These are phyloP conservation scores for Luzula sylvatica DNA, from an alignment of 176 grass and related monocot species.

Conservation along the genomic window DNA sequence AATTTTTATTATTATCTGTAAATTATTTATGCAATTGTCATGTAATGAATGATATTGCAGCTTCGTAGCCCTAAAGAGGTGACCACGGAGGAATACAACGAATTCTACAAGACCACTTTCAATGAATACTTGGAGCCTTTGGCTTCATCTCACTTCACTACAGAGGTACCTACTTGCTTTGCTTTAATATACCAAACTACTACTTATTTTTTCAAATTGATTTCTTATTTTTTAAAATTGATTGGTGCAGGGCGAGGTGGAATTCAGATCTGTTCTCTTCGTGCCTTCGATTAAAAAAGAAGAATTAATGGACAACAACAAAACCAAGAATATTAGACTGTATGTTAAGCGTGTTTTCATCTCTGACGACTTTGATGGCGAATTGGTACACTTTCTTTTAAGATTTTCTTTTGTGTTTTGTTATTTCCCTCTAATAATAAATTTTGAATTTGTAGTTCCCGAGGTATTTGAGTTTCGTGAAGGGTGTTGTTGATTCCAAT, in stretches of 20 bases:
- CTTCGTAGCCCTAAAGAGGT: constrained; percentile 83
- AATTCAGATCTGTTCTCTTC: constrained; percentile 96
- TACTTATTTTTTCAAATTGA: neutral
- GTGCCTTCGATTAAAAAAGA: constrained; percentile 80
- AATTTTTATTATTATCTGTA: constrained; percentile 8
- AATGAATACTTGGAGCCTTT: constrained; percentile 79
- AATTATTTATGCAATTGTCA: neutral
- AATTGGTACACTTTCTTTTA: constrained; percentile 41
- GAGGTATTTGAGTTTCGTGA: constrained; percentile 97
- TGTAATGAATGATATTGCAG: constrained; percentile 21
- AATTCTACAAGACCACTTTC: constrained; percentile 96
- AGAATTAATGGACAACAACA: constrained; percentile 62
- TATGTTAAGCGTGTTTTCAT: constrained; percentile 97
- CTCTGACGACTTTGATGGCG: constrained; percentile 93
- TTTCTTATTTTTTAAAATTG: constrained; percentile 4
- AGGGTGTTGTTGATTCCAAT: constrained; percentile 96
- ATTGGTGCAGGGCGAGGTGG: constrained; percentile 77
- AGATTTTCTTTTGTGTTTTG: constrained; percentile 8
- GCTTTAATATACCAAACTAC: too few relatives aligned
- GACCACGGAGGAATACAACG: constrained; percentile 86
- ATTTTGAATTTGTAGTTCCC: constrained; percentile 56
- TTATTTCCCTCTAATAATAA: neutral
- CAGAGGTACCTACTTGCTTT: constrained; percentile 42
- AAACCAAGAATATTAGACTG: constrained; percentile 92
- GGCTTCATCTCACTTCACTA: constrained; percentile 93